A percentile compares a stretch with the other conserved stretches of the same genome.
Conservation (phyloP, 257 asterid species). For the Solanum sitiens region DNA sequence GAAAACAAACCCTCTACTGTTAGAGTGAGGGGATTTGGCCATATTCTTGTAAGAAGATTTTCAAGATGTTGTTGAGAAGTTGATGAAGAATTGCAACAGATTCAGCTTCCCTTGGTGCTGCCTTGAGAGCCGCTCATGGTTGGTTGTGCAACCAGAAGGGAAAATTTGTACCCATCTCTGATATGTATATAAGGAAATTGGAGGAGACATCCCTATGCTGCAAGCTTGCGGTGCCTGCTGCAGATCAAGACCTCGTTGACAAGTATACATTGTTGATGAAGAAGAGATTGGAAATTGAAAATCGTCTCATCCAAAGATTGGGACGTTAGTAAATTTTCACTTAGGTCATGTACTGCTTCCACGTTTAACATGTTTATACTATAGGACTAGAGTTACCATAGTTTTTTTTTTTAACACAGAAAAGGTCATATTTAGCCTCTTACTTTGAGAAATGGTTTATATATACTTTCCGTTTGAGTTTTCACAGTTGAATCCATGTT, state of each 20-base stretch:
- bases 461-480: background rate
- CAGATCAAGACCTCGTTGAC: constrained; percentile 34
- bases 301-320: constrained; percentile 43
- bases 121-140: constrained; percentile 90
- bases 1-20: background rate
- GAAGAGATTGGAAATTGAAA: constrained; percentile 74
- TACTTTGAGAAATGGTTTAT: background rate
- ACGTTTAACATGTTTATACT: background rate
- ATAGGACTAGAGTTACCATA: background rate
- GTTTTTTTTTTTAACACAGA: background rate
- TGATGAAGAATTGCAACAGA: constrained; percentile 27
- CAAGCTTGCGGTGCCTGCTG: constrained; percentile 48
- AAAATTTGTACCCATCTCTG: constrained; percentile 41
- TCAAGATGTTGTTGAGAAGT: background rate
- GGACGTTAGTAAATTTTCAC: constrained; percentile 32
- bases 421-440: background rate
- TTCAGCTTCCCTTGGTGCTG: constrained; percentile 91
- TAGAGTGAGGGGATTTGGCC: background rate
- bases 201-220: constrained; percentile 58
- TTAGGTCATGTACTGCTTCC: background rate
- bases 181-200: constrained; percentile 53
- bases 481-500: background rate
- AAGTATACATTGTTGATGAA: constrained; percentile 60
- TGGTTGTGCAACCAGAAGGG: constrained; percentile 74
- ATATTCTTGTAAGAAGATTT: background rate